Evolutionary conservation across 2,329 filamentous ascomycete genomes (phyloP).

Genomic region (Alternaria novae-zelandiae): DNA sequence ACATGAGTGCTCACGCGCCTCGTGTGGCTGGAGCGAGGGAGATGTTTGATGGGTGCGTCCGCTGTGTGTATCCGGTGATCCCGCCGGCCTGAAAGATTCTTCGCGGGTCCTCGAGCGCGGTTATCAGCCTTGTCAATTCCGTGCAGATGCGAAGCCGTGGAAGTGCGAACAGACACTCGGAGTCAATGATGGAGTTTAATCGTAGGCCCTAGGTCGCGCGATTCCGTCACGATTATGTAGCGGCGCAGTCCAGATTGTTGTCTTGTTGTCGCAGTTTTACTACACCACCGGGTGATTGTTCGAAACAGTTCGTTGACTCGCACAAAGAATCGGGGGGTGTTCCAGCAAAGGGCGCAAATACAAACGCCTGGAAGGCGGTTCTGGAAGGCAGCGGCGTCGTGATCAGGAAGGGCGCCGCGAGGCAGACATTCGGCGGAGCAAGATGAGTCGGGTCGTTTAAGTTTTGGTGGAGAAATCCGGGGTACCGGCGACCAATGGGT

Average conservation of each 20-base stretch:
- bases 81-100: conserved; percentile 2
- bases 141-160: conserved; percentile 1
- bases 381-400: conserved; percentile 5
- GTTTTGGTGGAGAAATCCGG: conserved; percentile 10
- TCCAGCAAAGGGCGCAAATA: conserved; percentile 11
- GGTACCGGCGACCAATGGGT: background rate
- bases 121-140: conserved; percentile 7
- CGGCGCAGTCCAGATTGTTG: conserved; percentile 15
- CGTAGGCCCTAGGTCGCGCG: background rate
- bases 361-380: background rate
- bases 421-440: conserved; percentile 6
- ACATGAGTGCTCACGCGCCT: conserved; percentile 28
- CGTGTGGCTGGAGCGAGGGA: background rate
- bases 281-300: conserved; percentile 18
- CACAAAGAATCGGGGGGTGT: conserved; percentile 16
- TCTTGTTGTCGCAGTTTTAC: conserved; percentile 21
- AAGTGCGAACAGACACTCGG: background rate
- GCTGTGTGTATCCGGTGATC: conserved; percentile 11
- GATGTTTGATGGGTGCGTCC: background rate
- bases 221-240: conserved; percentile 18
- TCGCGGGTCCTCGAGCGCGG: background rate
- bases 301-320: conserved; percentile 18
- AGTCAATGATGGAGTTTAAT: background rate
- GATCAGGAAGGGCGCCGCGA: conserved; percentile 7
- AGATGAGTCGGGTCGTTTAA: conserved; percentile 4